Evolutionary conservation across 345 rosid genomes (phyloP).

Genomic region (Salix suchowensis): DNA sequence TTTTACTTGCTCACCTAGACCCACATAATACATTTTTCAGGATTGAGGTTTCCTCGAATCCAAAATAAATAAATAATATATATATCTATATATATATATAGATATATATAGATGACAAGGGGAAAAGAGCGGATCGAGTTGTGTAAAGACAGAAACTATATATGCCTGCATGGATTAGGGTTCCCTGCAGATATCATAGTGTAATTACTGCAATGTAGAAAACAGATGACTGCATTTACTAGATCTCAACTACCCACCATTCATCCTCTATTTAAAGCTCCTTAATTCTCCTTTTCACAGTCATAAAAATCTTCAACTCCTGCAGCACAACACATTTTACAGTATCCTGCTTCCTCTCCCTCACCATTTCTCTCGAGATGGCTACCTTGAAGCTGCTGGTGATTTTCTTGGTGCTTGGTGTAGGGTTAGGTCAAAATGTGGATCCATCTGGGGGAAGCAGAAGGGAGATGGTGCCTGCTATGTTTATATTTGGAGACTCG

Average conservation of each 20-base stretch:
- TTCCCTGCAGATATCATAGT: background rate
- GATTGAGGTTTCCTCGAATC: too few relatives aligned
- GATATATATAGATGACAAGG: too few relatives aligned
- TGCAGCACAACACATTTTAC: background rate
- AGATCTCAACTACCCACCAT: slow-evolving; percentile 9
- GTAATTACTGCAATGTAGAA: slow-evolving; percentile 7
- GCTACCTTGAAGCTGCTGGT: background rate
- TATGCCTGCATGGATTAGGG: background rate
- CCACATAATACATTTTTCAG: too few relatives aligned
- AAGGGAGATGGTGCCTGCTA: slow-evolving; percentile 66
- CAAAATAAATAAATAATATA: too few relatives aligned
- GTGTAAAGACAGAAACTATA: background rate
- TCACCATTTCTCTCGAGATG: background rate
- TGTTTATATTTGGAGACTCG: slow-evolving; percentile 94
- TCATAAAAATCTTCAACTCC: background rate
- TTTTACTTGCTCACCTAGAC: too few relatives aligned
- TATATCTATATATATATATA: background rate
- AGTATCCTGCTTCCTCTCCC: background rate
- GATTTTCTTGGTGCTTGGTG: background rate
- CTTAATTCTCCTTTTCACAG: background rate
- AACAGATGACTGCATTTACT: slow-evolving; percentile 15
- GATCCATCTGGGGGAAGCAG: slow-evolving; percentile 17
- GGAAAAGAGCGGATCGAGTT: background rate
- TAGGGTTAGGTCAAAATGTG: slow-evolving; percentile 11
- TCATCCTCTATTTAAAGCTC: slow-evolving; percentile 6